Evolutionary conservation across 2,329 filamentous ascomycete species (phyloP).

Genomic region (Tricladium varicosporioides): DNA sequence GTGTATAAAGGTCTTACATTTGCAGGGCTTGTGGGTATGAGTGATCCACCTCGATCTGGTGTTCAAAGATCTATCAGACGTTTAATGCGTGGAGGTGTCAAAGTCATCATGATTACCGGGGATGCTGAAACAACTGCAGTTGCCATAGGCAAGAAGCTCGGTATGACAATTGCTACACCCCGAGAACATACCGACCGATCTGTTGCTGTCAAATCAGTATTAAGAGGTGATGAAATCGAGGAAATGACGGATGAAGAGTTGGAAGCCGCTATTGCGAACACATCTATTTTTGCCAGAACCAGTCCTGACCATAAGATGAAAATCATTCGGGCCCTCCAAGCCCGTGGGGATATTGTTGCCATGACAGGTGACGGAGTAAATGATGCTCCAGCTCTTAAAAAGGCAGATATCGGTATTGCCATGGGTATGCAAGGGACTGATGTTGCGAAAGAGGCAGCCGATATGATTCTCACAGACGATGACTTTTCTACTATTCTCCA

Average conservation of each 20-base stretch:
- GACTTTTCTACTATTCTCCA: slow-evolving; percentile 89
- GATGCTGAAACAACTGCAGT: slow-evolving; percentile 93
- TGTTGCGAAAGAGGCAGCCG: slow-evolving; percentile 93
- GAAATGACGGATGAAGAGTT: slow-evolving; percentile 84
- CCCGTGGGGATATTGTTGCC: slow-evolving; percentile 91
- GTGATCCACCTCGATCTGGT: slow-evolving; percentile 86
- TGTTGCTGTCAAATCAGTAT: slow-evolving; percentile 65
- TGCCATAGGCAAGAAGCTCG: slow-evolving; percentile 91
- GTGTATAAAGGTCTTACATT: slow-evolving; percentile 82
- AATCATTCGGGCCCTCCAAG: slow-evolving; percentile 87
- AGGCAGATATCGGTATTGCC: slow-evolving; percentile 94
- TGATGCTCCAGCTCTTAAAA: slow-evolving; percentile 93
- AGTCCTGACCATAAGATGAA: slow-evolving; percentile 98
- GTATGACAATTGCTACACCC: slow-evolving; percentile 73
- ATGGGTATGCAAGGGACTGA: slow-evolving; percentile 96
- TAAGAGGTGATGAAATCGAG: slow-evolving; percentile 91
- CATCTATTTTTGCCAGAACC: slow-evolving; percentile 92
- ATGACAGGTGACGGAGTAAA: slow-evolving; percentile 99
- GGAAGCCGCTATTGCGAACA: slow-evolving; percentile 78
- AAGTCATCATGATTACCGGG: slow-evolving; percentile 98
- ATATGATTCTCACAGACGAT: slow-evolving; percentile 89
- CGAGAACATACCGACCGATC: slow-evolving; percentile 53
- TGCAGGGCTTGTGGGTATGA: slow-evolving; percentile 94
- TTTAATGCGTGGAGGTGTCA: slow-evolving; percentile 90
- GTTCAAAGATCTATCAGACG: slow-evolving; percentile 86